A percentile compares a stretch with the other conserved stretches of the same genome.
These are phyloP conservation scores for Rhododendron molle DNA, from an alignment of 148 eudicot genomes.

Conservation along the genomic window DNA sequence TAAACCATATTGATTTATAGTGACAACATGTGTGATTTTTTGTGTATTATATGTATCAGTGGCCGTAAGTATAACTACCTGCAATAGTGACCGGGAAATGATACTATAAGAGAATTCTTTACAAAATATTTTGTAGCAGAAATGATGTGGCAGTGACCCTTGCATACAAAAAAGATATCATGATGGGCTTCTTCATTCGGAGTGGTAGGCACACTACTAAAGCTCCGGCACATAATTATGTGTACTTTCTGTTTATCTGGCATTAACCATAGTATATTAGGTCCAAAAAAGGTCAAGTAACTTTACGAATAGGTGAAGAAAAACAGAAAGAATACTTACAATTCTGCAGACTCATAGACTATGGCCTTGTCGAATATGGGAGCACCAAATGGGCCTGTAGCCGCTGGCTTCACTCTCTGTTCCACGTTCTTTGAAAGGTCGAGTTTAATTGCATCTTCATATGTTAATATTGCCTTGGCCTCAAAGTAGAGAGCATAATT, in stretches of 20 bases:
- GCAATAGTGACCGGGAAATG: background rate
- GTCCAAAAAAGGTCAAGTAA: background rate
- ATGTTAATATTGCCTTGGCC: slow-evolving; percentile 54
- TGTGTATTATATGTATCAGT: background rate
- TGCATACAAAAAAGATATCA: background rate
- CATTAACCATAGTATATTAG: background rate
- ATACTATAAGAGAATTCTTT: background rate
- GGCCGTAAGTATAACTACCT: too few species aligned
- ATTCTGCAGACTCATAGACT: slow-evolving; percentile 52
- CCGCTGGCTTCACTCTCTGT: slow-evolving; percentile 66
- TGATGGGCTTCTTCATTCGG: background rate
- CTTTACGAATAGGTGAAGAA: background rate
- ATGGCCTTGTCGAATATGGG: slow-evolving; percentile 93
- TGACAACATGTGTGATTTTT: background rate
- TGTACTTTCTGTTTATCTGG: background rate
- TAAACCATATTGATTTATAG: background rate
- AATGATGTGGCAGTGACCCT: background rate
- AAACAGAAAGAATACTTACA: slow-evolving; percentile 39
- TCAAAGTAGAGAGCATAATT: slow-evolving; percentile 95
- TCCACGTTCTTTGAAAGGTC: slow-evolving; percentile 57
- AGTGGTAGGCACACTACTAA: background rate
- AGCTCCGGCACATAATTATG: background rate
- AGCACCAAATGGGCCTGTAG: slow-evolving; percentile 97
- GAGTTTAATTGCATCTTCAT: slow-evolving; percentile 64
- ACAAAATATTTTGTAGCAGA: background rate